phyloP scores from a whole-genome alignment of 108 stramenopile species.

The Nannochloropsis granulata region DNA sequence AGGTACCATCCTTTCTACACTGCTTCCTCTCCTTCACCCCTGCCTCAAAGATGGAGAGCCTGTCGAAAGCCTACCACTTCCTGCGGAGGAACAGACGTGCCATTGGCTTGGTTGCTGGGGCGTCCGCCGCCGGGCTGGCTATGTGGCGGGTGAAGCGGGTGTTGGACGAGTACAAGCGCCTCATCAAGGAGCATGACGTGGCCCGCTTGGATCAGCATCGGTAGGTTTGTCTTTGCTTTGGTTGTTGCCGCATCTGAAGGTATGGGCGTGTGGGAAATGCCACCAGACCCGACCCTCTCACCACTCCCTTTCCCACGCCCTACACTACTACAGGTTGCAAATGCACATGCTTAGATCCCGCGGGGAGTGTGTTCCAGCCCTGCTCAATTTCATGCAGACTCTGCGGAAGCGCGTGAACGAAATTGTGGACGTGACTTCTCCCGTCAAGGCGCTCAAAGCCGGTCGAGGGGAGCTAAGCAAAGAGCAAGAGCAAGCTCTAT shows the following conservation, averaged over 20 bases:
- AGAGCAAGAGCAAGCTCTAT: neutral
- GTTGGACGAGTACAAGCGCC: neutral
- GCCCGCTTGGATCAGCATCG: neutral
- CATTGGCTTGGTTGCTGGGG: neutral
- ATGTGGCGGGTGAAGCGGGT: neutral
- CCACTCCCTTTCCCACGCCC: neutral
- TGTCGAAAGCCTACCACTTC: neutral
- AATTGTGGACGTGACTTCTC: conserved; percentile 17
- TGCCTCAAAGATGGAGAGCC: neutral
- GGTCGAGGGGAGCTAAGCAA: neutral
- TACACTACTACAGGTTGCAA: neutral
- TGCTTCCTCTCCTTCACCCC: neutral
- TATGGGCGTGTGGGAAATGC: neutral
- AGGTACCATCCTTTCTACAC: neutral
- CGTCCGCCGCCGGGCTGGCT: neutral
- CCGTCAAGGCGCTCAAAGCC: neutral
- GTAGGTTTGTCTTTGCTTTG: neutral
- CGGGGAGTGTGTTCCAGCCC: conserved; percentile 4
- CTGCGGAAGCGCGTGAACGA: conserved; percentile 16
- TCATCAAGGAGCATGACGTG: neutral
- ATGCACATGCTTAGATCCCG: conserved; percentile 16
- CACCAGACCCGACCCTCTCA: neutral
- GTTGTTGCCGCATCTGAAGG: neutral
- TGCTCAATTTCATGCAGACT: conserved; percentile 18
- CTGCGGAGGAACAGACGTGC: neutral